Conservation (phyloP, 2,329 filamentous ascomycete genomes). For the Microsporum audouinii region DNA sequence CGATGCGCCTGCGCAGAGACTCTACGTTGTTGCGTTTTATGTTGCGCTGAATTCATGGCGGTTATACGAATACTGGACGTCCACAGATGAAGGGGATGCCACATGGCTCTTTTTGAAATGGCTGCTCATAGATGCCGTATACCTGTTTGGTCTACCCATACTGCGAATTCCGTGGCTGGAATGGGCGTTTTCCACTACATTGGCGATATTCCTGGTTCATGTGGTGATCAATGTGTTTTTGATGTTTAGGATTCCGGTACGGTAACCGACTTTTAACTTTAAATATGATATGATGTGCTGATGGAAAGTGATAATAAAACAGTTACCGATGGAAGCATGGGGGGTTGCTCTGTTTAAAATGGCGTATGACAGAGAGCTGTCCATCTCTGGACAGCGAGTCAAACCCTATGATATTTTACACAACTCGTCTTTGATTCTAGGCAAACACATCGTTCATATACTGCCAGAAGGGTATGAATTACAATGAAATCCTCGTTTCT, state of each 20-base stretch:
- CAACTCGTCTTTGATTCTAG: slow-evolving; percentile 85
- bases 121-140: slow-evolving; percentile 73
- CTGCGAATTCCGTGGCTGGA: slow-evolving; percentile 94
- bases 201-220: slow-evolving; percentile 60
- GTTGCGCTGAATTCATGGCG: slow-evolving; percentile 66
- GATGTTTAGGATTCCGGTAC: slow-evolving; percentile 80
- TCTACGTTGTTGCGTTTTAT: slow-evolving; percentile 78
- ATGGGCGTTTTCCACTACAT: slow-evolving; percentile 65
- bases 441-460: slow-evolving; percentile 95
- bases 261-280: slow-evolving; percentile 19
- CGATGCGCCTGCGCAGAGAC: slow-evolving; percentile 80
- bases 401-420: slow-evolving; percentile 79
- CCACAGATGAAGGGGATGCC: slow-evolving; percentile 76
- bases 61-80: slow-evolving; percentile 70
- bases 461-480: slow-evolving; percentile 68
- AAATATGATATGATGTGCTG: background rate
- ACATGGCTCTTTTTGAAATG: slow-evolving; percentile 89
- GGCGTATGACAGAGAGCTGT: slow-evolving; percentile 83
- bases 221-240: slow-evolving; percentile 66
- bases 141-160: slow-evolving; percentile 75
- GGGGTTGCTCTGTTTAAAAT: slow-evolving; percentile 63
- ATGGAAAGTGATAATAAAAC: slow-evolving; percentile 3
- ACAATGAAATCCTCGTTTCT: background rate
- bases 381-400: slow-evolving; percentile 85
- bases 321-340: slow-evolving; percentile 65